A percentile compares a stretch with the other conserved stretches of the same genome.
These are phyloP conservation scores for Erodium moschatum DNA, from an alignment of 441 rosid species.

Conservation along the genomic window DNA sequence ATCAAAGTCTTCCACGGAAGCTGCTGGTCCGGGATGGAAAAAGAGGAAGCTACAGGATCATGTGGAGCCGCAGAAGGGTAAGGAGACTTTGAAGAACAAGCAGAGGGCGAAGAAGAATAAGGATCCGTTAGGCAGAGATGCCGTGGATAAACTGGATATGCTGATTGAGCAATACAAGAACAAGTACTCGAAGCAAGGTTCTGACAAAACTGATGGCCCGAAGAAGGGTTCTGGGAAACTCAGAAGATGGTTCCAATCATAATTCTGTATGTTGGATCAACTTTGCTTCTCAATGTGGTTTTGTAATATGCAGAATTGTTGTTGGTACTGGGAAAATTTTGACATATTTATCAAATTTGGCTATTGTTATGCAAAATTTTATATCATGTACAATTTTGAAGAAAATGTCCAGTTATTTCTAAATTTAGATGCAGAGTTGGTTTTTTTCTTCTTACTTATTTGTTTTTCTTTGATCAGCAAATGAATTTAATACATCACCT, in stretches of 20 bases:
- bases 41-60: slow-evolving; percentile 38
- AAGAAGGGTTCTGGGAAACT: slow-evolving; percentile 40
- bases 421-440: too few relatives aligned
- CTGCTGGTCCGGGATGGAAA: slow-evolving; percentile 7
- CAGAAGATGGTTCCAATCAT: slow-evolving; percentile 63
- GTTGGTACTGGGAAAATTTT: background rate
- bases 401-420: background rate
- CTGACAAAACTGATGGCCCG: slow-evolving; percentile 35
- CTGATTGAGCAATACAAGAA: slow-evolving; percentile 59
- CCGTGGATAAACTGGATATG: slow-evolving; percentile 55
- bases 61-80: slow-evolving; percentile 22
- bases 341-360: background rate
- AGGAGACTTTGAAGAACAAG: slow-evolving; percentile 23
- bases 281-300: background rate
- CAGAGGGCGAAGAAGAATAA: slow-evolving; percentile 42
- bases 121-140: slow-evolving; percentile 40
- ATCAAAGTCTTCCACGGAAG: too few relatives aligned
- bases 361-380: background rate
- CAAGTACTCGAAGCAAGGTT: slow-evolving; percentile 49
- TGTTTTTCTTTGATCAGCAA: too few relatives aligned
- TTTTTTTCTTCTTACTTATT: too few relatives aligned
- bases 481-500: too few relatives aligned
- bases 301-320: background rate
- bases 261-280: slow-evolving; percentile 13
- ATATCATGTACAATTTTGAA: background rate